Conservation (phyloP, 2,329 filamentous ascomycete genomes). For the Talaromyces amestolkiae region DNA sequence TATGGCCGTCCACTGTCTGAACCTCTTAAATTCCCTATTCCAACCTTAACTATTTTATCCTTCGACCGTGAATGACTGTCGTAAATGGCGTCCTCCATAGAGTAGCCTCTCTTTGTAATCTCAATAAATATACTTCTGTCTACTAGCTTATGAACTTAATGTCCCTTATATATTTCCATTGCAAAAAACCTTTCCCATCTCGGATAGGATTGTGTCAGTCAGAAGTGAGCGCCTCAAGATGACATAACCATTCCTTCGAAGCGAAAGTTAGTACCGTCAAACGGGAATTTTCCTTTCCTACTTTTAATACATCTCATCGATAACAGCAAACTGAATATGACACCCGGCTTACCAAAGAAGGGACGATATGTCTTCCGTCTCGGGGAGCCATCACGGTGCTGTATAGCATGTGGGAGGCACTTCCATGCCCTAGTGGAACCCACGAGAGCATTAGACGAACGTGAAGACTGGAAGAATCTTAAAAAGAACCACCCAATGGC, state of each 20-base stretch:
- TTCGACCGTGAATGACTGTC: too few species aligned
- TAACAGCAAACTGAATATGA: background rate
- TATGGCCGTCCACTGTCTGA: too few species aligned
- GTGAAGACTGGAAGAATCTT: conserved; percentile 13
- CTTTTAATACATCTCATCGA: background rate
- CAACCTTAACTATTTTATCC: too few species aligned
- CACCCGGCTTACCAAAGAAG: background rate
- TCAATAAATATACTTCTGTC: too few species aligned
- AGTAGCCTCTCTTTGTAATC: conserved; percentile 23
- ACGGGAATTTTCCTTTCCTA: background rate
- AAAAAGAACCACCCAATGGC: background rate
- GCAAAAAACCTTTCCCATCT: background rate
- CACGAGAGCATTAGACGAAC: conserved; percentile 6
- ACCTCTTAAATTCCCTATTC: too few species aligned
- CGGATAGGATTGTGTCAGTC: background rate
- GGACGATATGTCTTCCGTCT: background rate
- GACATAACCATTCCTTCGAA: background rate
- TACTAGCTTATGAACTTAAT: background rate
- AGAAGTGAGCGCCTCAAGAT: background rate
- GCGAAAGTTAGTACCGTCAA: background rate
- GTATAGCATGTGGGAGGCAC: conserved; percentile 13
- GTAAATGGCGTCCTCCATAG: too few species aligned
- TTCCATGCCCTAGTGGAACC: background rate
- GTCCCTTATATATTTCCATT: background rate
- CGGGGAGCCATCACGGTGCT: background rate